These are phyloP conservation scores for Purpureocillium takamizusanense DNA, from an alignment of 2,329 filamentous ascomycete species.

Conservation along the genomic window DNA sequence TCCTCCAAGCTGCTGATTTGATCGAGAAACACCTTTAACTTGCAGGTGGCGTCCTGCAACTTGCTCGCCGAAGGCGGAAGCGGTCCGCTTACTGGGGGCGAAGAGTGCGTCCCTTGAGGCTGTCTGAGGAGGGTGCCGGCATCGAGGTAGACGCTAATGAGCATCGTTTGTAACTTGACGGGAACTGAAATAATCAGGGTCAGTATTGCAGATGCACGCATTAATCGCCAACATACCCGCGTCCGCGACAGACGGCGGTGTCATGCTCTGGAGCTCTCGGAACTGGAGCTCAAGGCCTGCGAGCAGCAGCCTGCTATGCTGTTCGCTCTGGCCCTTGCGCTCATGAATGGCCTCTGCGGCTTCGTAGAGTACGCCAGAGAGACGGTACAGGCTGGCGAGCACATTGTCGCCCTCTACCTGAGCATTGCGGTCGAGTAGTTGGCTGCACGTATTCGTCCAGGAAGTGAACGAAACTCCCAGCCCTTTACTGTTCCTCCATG, in stretches of 20 bases:
- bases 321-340: conserved; percentile 18
- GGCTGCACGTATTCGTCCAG: conserved; percentile 36
- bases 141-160: conserved; percentile 28
- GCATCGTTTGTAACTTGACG: conserved; percentile 21
- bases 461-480: conserved; percentile 24
- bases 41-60: conserved; percentile 13
- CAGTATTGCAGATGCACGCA: no score
- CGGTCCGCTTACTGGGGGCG: conserved; percentile 1
- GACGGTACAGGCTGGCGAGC: conserved; percentile 33
- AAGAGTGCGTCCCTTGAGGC: conserved; percentile 3
- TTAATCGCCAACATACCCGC: conserved; percentile 6
- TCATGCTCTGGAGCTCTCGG: conserved; percentile 26
- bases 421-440: conserved; percentile 29
- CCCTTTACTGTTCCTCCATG: conserved; percentile 25
- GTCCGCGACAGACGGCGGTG: conserved; percentile 23
- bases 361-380: conserved; percentile 30
- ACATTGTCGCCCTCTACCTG: conserved; percentile 28
- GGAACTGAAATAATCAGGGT: conserved; percentile 13
- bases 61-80: conserved; percentile 10
- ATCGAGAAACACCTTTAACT: conserved; percentile 23
- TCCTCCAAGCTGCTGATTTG: conserved; percentile 19
- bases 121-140: conserved; percentile 25
- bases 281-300: conserved; percentile 38
- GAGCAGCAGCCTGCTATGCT: conserved; percentile 35
- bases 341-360: conserved; percentile 21